Base-by-base conservation (phyloP, 495 filamentous ascomycete species). In the Parachaetomium inaequale region DNA sequence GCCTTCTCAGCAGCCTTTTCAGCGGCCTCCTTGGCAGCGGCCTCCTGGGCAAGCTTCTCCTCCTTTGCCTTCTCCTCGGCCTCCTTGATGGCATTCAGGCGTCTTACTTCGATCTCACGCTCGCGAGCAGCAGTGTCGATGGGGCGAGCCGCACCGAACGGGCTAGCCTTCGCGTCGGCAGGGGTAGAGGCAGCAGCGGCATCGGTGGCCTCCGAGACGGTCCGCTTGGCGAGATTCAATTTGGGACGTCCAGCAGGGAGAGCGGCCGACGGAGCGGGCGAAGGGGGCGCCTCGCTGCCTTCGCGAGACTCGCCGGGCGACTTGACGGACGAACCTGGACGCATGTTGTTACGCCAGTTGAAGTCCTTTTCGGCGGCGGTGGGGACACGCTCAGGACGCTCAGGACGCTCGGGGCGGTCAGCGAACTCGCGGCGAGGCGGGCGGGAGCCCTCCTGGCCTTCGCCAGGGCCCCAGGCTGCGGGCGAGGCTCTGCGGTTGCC, bases 41-140 rank as follows among this genome's bases (percentile, higher is more conserved):
- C 78, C 59, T 94, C 91, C 55, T 87, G 87, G 3, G 85, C 85
- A 2, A 79, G 79, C 72, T 84, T 87, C 58, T 94, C 91, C 61
- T 88, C 84, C 71, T 87, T 88, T 23, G 84, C 86, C 76, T 93
- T 95, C 49, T 96, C 91, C 4, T 96, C 93, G 0, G 85, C 85
- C 57, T 96, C 93, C 73, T 88, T 90, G 83, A 92, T 96, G 67
- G 90, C 87, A 63, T 86, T 87, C 52, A 88, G 79, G 61, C 88
- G 85, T 79, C 89, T 93, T 78, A 96, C 92, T 70, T 93, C 93
- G 31, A 98, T 85, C 74, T 96, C 88, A 58, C 85, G 88, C 77
- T 96, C 93, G 51, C 88, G 84, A 10, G 91, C 82, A 21, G 90
- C 89, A 52, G 91, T 96, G 75, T 97, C 92, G 63, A 95, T 95